Conservation (phyloP, 129 eudicot species). For the Rutidosis leptorrhynchoides region DNA sequence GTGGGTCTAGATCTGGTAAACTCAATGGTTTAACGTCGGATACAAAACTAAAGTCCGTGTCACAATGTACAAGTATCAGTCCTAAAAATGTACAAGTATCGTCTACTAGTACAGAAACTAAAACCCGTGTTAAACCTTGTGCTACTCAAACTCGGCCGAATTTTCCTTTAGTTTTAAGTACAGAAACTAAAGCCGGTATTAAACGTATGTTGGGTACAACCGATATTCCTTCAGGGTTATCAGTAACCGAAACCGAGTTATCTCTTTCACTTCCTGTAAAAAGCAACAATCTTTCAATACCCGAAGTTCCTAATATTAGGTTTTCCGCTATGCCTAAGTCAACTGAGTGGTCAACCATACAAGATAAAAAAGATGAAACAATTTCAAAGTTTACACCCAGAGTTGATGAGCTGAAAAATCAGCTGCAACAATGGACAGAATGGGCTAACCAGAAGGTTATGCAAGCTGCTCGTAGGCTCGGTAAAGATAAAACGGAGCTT, state of each 20-base stretch:
- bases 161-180: constrained; percentile 33
- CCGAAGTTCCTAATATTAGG: constrained; percentile 39
- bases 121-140: constrained; percentile 10
- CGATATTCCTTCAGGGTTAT: constrained; percentile 31
- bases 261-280: constrained; percentile 70
- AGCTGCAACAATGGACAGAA: constrained; percentile 82
- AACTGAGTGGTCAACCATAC: constrained; percentile 46
- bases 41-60: constrained; percentile 59
- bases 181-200: constrained; percentile 34
- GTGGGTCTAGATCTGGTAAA: constrained; percentile 60
- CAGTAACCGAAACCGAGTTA: constrained; percentile 73
- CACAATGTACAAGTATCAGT: constrained; percentile 48
- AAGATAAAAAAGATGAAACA: constrained; percentile 64
- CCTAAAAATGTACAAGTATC: constrained; percentile 53
- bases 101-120: constrained; percentile 36
- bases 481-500: constrained; percentile 84
- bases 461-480: constrained; percentile 82
- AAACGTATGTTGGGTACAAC: constrained; percentile 29
- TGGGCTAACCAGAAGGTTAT: constrained; percentile 94
- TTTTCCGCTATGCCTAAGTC: constrained; percentile 38
- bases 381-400: constrained; percentile 56
- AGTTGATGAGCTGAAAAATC: constrained; percentile 56
- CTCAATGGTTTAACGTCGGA: constrained; percentile 65
- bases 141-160: constrained; percentile 25
- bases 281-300: constrained; percentile 30